Percentiles rank a stretch among this genome's conserved stretches.
Conservation (phyloP, 1,139 yeast species). For the Pichia sorboxylosa region DNA sequence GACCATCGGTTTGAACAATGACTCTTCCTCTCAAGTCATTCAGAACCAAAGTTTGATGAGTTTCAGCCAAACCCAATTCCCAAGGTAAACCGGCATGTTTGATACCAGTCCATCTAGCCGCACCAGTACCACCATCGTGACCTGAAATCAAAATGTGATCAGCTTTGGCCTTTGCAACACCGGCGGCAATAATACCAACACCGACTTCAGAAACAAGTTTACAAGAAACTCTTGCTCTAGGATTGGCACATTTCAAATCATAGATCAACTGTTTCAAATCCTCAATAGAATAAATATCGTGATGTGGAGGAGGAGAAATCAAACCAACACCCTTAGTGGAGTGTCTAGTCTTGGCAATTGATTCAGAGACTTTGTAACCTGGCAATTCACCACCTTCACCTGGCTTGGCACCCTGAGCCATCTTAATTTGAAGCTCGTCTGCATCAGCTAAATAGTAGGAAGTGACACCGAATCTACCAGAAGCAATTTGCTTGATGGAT, state of each 20-base stretch:
- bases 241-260: slow-evolving; percentile 93
- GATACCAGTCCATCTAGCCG: slow-evolving; percentile 94
- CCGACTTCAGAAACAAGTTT: slow-evolving; percentile 96
- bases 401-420: slow-evolving; percentile 99
- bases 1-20: slow-evolving; percentile 94
- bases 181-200: slow-evolving; percentile 97
- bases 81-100: slow-evolving; percentile 97
- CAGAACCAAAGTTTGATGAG: slow-evolving; percentile 92
- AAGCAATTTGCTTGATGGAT: slow-evolving; percentile 93
- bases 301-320: slow-evolving; percentile 97
- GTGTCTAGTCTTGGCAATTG: slow-evolving; percentile 91
- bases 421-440: slow-evolving; percentile 93
- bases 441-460: slow-evolving; percentile 91
- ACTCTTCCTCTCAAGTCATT: slow-evolving; percentile 95
- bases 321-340: slow-evolving; percentile 95
- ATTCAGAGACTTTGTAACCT: slow-evolving; percentile 80
- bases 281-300: slow-evolving; percentile 95
- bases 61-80: slow-evolving; percentile 97
- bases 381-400: slow-evolving; percentile 99
- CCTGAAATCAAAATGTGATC: slow-evolving; percentile 93
- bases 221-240: slow-evolving; percentile 93
- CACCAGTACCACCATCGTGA: slow-evolving; percentile 99
- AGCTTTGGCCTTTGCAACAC: slow-evolving; percentile 98
- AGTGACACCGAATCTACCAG: slow-evolving; percentile 97
- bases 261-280: slow-evolving; percentile 94